phyloP scores from a whole-genome alignment of 2,329 filamentous ascomycete species.

The Talaromyces sp. region DNA sequence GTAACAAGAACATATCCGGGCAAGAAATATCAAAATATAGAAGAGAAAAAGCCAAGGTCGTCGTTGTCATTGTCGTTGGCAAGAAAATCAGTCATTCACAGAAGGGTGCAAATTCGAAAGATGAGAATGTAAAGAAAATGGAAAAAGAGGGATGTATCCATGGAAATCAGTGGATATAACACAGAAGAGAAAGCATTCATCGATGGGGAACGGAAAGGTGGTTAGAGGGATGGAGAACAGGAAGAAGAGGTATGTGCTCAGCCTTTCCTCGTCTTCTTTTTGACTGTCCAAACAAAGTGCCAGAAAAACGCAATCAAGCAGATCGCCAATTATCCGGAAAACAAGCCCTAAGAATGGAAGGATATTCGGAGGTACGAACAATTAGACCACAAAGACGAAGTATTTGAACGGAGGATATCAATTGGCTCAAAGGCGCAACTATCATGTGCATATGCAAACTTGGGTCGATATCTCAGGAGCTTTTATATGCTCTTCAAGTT shows the following conservation, averaged over 20 bases:
- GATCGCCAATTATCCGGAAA: background rate
- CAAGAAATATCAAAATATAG: conserved; percentile 9
- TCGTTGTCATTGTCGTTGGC: conserved; percentile 4
- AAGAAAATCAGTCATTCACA: conserved; percentile 4
- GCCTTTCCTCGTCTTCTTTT: background rate
- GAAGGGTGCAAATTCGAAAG: background rate
- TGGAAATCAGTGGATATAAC: background rate
- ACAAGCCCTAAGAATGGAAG: background rate
- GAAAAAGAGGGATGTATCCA: background rate
- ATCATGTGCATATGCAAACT: conserved; percentile 15
- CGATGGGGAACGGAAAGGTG: background rate
- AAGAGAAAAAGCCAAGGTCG: conserved; percentile 12
- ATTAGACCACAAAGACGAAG: no score
- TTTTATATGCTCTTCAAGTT: conserved; percentile 3
- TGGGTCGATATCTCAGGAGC: no score
- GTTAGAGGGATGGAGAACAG: background rate
- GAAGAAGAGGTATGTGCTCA: background rate
- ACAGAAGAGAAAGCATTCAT: background rate
- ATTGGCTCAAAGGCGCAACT: conserved; percentile 1
- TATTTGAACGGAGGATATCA: background rate
- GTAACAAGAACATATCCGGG: conserved; percentile 22
- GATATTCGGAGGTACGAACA: background rate
- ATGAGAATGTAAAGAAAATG: background rate
- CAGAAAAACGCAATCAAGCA: background rate
- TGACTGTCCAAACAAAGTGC: conserved; percentile 1